A percentile compares a stretch with the other conserved stretches of the same genome.
These are phyloP conservation scores for Peronospora destructor DNA, from an alignment of 352 stramenopile species.

Conservation along the genomic window DNA sequence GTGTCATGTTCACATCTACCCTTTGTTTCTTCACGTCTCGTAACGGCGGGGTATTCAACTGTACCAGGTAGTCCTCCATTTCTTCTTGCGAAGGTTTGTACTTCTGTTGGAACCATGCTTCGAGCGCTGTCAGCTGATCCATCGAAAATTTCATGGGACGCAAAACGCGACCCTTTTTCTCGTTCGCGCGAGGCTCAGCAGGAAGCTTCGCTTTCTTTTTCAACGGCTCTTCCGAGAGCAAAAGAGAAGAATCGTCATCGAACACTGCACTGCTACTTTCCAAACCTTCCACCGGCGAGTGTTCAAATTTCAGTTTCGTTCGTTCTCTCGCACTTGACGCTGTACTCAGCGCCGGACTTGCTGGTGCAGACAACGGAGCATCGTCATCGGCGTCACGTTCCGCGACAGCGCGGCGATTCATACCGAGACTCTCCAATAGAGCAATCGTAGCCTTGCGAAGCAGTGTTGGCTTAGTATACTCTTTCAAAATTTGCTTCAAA, in stretches of 20 bases:
- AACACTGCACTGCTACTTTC: slow-evolving; percentile 14
- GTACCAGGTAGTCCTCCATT: slow-evolving; percentile 67
- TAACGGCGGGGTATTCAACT: slow-evolving; percentile 60
- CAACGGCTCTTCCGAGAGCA: slow-evolving; percentile 19
- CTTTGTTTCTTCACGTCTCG: slow-evolving; percentile 65
- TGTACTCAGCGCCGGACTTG: slow-evolving; percentile 27
- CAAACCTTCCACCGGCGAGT: slow-evolving; percentile 9
- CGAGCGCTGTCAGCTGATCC: slow-evolving; percentile 69
- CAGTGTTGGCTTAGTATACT: slow-evolving; percentile 72
- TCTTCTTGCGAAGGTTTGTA: slow-evolving; percentile 78
- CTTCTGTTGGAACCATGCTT: slow-evolving; percentile 82
- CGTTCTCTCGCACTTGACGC: slow-evolving; percentile 25
- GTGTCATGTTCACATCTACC: slow-evolving; percentile 82
- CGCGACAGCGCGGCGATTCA: slow-evolving; percentile 44
- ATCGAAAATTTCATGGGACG: slow-evolving; percentile 85
- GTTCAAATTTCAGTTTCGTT: slow-evolving; percentile 12
- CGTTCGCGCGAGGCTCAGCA: slow-evolving; percentile 34
- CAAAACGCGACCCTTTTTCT: slow-evolving; percentile 63
- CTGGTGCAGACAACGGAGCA: slow-evolving; percentile 17
- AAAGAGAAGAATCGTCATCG: slow-evolving; percentile 20
- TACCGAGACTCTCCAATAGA: slow-evolving; percentile 62
- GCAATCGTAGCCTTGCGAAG: slow-evolving; percentile 64
- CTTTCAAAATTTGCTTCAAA: slow-evolving; percentile 70
- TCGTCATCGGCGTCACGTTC: slow-evolving; percentile 48
- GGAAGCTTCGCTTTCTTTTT: slow-evolving; percentile 32